Base-by-base conservation (phyloP, 352 stramenopile species). In the Phytophthora pistaciae region DNA sequence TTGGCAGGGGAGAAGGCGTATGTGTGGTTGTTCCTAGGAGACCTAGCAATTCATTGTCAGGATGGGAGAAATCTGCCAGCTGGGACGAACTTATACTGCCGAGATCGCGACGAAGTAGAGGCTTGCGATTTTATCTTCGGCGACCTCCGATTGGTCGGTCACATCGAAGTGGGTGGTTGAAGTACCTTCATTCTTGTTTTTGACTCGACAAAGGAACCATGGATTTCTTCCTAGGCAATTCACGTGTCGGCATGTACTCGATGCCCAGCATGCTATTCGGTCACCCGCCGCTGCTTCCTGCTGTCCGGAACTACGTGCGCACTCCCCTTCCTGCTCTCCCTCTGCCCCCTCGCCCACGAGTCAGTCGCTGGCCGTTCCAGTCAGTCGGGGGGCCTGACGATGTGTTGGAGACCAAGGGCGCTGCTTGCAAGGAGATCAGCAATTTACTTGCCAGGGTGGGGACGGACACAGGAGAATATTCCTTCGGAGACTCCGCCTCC, bases 361-460 rank as follows among this genome's bases (percentile, higher is more conserved):
- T 44, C 36, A 44, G 36, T 44, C 36, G 14, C 36, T 44, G 36
- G 36, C 36, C 36, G 5, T 44, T 44, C 36, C 36, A 44, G 14
- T 13, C 36, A 5, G 14, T 44, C 36, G 36, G 36, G 14, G 14
- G 14, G 10, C 36, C 36, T 18, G 13, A 64, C 38, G 42, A 55
- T 8, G n/a, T 44, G 9, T 23, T 55, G 57, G 38, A 25, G 38
- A 40, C 38, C 20, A 53, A 9, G 20, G n/a, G 38, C 3, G 14
- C n/a, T 10, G 38, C 5, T 10, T 42, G 38, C 56, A 20, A 63
- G 21, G 16, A 52, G 40, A 63, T 63, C 38, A 63, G 56, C 38
- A 23, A 63, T 40, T 18, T 63, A 16, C 40, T 63, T 21, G 18
- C 20, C n/a, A 40, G 38, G 3, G 56, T 63, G 14, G 38, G 20